phyloP scores from a whole-genome alignment of 129 eudicot species.

The Lonicera japonica region DNA sequence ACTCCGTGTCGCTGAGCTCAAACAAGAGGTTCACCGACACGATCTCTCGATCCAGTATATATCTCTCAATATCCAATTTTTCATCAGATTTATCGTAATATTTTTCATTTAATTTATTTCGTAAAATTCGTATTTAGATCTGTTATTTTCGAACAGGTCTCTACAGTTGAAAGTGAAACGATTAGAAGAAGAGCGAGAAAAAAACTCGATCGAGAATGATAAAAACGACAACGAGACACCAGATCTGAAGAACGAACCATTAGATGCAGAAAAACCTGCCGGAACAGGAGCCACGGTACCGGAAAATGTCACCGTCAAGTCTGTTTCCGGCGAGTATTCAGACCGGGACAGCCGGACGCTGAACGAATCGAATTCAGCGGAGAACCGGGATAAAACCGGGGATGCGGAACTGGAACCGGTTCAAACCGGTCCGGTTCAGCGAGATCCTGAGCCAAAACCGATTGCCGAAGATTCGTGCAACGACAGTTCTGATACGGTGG shows the following conservation, averaged over 20 bases:
- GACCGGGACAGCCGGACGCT: constrained; percentile 33
- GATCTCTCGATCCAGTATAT: constrained; percentile 58
- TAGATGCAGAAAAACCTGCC: constrained; percentile 19
- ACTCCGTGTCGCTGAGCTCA: constrained; percentile 49
- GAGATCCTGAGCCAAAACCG: constrained; percentile 26
- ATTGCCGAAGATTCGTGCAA: constrained; percentile 35
- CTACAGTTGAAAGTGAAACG: constrained; percentile 45
- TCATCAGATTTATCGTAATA: background rate
- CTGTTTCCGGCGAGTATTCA: constrained; percentile 18
- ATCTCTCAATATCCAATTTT: background rate
- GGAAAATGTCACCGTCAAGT: constrained; percentile 19
- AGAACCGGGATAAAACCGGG: constrained; percentile 21
- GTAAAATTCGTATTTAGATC: constrained; percentile 7
- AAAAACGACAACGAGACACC: constrained; percentile 11
- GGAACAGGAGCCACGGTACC: constrained; percentile 12
- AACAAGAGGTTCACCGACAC: constrained; percentile 43
- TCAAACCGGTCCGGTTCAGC: constrained; percentile 6
- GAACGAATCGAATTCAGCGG: constrained; percentile 58
- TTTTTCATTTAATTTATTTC: constrained; percentile 1
- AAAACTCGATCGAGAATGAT: constrained; percentile 5
- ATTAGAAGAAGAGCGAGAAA: constrained; percentile 49
- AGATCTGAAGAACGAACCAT: constrained; percentile 42
- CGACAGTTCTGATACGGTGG: constrained; percentile 39
- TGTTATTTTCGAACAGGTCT: constrained; percentile 28
- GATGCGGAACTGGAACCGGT: constrained; percentile 19